A percentile compares a stretch with the other conserved stretches of the same genome.
phyloP scores from a whole-genome alignment of 176 grass and related monocot genomes.

The Oryza glaberrima region DNA sequence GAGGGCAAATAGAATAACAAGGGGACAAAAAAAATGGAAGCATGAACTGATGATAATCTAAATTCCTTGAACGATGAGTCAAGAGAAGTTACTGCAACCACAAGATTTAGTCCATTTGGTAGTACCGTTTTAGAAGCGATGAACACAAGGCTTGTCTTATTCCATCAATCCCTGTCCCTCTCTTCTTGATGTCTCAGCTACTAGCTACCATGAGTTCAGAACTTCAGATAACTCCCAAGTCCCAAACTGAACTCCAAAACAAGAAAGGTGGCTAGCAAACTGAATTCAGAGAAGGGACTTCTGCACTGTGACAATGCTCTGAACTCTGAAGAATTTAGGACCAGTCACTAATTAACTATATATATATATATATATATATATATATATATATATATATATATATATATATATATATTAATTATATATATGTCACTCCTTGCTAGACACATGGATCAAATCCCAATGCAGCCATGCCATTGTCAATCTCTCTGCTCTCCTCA shows the following conservation, averaged over 20 bases:
- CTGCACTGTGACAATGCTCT: not conserved
- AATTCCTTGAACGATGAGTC: not conserved
- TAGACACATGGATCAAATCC: conserved; percentile 6
- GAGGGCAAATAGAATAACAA: not conserved
- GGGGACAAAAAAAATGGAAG: not conserved
- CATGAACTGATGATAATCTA: not conserved
- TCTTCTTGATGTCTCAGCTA: conserved; percentile 16
- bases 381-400: not conserved
- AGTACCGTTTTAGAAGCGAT: not conserved
- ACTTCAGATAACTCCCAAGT: not conserved
- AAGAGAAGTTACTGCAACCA: not conserved
- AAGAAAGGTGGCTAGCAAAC: not conserved
- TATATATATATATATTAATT: not conserved
- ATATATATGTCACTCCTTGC: no score
- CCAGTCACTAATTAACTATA: not conserved
- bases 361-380: not conserved
- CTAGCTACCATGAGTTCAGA: not conserved
- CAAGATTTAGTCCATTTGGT: not conserved
- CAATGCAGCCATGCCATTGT: not conserved
- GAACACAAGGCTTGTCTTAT: not conserved
- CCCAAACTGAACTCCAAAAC: not conserved
- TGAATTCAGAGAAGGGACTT: not conserved
- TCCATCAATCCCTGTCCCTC: not conserved
- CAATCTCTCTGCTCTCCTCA: not conserved
- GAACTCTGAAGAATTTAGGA: not conserved